These are phyloP conservation scores for Pseudozyma pruni DNA, from an alignment of 1,284 basidiomycete species.

Conservation along the genomic window DNA sequence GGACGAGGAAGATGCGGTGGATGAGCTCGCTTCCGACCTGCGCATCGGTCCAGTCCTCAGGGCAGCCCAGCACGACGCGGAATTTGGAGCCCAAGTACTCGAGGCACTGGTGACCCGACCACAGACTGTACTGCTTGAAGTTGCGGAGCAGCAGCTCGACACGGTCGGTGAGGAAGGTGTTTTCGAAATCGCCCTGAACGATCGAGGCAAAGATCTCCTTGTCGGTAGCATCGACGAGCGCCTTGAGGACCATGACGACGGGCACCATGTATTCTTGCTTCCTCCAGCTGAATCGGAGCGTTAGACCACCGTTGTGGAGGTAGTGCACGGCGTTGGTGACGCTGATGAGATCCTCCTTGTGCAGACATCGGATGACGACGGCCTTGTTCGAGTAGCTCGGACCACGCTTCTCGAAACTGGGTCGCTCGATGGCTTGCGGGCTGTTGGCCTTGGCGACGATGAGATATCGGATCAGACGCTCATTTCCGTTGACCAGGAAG, in stretches of 20 bases:
- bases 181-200: constrained; percentile 95
- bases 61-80: constrained; percentile 87
- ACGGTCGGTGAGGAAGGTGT: constrained; percentile 97
- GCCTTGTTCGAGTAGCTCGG: constrained; percentile 94
- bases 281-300: constrained; percentile 93
- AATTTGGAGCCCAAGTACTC: constrained; percentile 99
- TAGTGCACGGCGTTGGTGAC: constrained; percentile 95
- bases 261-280: constrained; percentile 99
- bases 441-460: constrained; percentile 90
- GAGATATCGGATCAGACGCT: constrained; percentile 96
- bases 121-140: constrained; percentile 85
- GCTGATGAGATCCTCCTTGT: constrained; percentile 67
- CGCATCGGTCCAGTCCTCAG: constrained; percentile 91
- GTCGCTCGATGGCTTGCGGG: constrained; percentile 84
- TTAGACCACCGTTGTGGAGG: constrained; percentile 93
- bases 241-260: constrained; percentile 95
- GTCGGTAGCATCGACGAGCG: constrained; percentile 88
- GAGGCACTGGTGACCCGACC: constrained; percentile 91
- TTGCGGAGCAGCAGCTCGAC: constrained; percentile 95
- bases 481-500: constrained; percentile 98
- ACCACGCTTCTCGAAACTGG: constrained; percentile 89
- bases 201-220: constrained; percentile 98
- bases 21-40: constrained; percentile 86
- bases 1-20: constrained; percentile 87
- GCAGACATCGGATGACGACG: constrained; percentile 93